These are phyloP conservation scores for Candida krabiensis DNA, from an alignment of 805 yeast species.

Conservation along the genomic window DNA sequence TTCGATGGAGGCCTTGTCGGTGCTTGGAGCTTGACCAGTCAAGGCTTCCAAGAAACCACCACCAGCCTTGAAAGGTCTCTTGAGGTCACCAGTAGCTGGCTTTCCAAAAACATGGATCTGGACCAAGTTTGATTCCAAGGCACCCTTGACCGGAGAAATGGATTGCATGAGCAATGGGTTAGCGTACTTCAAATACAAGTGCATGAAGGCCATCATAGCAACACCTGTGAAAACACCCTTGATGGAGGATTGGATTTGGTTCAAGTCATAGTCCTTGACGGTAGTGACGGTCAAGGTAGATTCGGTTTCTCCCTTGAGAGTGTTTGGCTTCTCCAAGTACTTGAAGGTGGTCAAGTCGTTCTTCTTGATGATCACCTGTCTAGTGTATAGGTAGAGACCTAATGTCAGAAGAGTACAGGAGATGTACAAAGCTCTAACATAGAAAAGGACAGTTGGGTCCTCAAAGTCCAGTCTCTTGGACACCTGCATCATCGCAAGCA, in stretches of 20 bases:
- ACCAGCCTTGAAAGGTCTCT: slow-evolving; percentile 94
- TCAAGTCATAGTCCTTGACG: slow-evolving; percentile 90
- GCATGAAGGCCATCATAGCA: slow-evolving; percentile 99
- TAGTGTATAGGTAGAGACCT: slow-evolving; percentile 64
- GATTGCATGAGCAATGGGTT: slow-evolving; percentile 96
- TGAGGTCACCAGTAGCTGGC: slow-evolving; percentile 84
- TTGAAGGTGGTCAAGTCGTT: slow-evolving; percentile 92
- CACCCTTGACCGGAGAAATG: slow-evolving; percentile 85
- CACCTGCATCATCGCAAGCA: slow-evolving; percentile 96
- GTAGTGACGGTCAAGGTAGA: slow-evolving; percentile 83
- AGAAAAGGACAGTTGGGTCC: slow-evolving; percentile 69
- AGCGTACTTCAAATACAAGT: slow-evolving; percentile 93
- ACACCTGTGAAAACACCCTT: slow-evolving; percentile 83
- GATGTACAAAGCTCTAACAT: slow-evolving; percentile 72
- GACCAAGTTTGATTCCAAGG: slow-evolving; percentile 85
- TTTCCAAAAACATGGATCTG: slow-evolving; percentile 84
- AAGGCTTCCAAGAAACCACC: slow-evolving; percentile 63
- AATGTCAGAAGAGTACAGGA: slow-evolving; percentile 66
- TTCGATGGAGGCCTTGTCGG: slow-evolving; percentile 85
- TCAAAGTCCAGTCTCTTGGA: slow-evolving; percentile 88
- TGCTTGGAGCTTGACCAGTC: slow-evolving; percentile 45
- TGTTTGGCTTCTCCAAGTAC: slow-evolving; percentile 81
- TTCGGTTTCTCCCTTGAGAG: slow-evolving; percentile 75
- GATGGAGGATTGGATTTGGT: slow-evolving; percentile 76
- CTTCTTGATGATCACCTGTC: slow-evolving; percentile 60